Base-by-base conservation (phyloP, 2,329 filamentous ascomycete species). In the Raffaelea arxii region DNA sequence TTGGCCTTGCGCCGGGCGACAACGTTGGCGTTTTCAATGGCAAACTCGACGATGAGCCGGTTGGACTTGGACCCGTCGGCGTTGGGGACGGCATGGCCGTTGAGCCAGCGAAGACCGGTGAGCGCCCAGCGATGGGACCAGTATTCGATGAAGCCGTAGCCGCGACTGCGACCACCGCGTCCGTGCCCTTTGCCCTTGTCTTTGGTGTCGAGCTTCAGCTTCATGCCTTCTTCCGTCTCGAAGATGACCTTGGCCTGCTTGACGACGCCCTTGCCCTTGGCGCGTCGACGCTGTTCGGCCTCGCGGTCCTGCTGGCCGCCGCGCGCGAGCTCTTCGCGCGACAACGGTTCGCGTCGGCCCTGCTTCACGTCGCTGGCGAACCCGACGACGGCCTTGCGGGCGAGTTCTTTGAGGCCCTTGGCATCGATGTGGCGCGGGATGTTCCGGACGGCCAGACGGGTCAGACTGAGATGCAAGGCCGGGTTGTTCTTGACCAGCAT, bases 81-180 rank as follows among this genome's bases (percentile, higher is more conserved):
- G 52, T 74, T 77, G 57, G 75, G 70, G 18, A 80, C 56, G 25
- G 77, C 68, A 49, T 77, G 82, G 2, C 91, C 90, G 62, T 98
- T 98, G 48, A 98, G 74, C 81, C 88, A 97, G 41, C 92, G 77
- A 52, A 98, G 71, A 22, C 88, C 92, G 87, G 97, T 97, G 35
- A 98, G 74, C 14, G 92, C 92, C 72, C 84, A 91, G 43, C 92
- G 84, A 60, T 98, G 92, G 25, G 86, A 92, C 53, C 82, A 85
- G 66, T 96, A 98, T 67, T 98, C 92, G 55, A 98, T 85, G 69
- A 98, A 98, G 12, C 94, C 92, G 62, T 98, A 98, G 5, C 92
- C 92, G 62, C 91, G 79, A 62, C 86, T 92, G 60, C 86, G 78
- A 41, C 90, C 90, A 6, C 81, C 88, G 38, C n/a, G 7, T 36